phyloP scores from a whole-genome alignment of 2,329 filamentous ascomycete species.

The Diplodia sapinea region DNA sequence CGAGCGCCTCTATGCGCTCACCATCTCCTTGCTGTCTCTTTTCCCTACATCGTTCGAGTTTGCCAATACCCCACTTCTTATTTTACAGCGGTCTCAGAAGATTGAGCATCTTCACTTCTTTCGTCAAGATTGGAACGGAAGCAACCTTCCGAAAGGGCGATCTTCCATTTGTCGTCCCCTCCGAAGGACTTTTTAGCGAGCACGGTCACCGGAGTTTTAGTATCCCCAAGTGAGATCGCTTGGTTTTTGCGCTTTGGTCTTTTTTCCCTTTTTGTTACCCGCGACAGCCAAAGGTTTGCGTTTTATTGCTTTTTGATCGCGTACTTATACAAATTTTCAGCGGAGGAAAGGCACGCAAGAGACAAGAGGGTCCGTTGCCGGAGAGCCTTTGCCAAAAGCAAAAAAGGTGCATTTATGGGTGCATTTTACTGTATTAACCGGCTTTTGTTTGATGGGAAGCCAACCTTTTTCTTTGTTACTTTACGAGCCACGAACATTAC shows the following conservation, averaged over 20 bases:
- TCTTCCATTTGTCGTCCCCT: background rate
- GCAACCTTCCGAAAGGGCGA: background rate
- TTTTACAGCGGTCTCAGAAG: conserved; percentile 10
- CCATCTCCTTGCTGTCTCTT: conserved; percentile 1
- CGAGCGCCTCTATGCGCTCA: background rate
- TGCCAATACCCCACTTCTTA: conserved; percentile 7
- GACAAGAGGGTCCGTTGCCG: background rate
- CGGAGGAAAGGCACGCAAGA: background rate
- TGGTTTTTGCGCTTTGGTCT: background rate
- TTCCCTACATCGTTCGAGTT: background rate
- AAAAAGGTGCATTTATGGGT: conserved; percentile 14
- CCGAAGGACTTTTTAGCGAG: conserved; percentile 17
- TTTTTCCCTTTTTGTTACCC: background rate
- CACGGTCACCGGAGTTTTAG: conserved; percentile 22
- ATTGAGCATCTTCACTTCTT: conserved; percentile 21
- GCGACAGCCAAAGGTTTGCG: background rate
- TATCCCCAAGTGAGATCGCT: conserved; percentile 16
- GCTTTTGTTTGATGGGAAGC: conserved; percentile 10
- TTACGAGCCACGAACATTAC: background rate
- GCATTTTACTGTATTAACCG: conserved; percentile 13
- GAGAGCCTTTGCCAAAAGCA: background rate
- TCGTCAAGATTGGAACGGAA: conserved; percentile 25
- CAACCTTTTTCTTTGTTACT: background rate
- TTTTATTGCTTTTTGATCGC: background rate
- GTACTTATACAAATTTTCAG: background rate